Evolutionary conservation across 768 basidiomycete genomes (phyloP).

Genomic region (Boletus rubropictus): DNA sequence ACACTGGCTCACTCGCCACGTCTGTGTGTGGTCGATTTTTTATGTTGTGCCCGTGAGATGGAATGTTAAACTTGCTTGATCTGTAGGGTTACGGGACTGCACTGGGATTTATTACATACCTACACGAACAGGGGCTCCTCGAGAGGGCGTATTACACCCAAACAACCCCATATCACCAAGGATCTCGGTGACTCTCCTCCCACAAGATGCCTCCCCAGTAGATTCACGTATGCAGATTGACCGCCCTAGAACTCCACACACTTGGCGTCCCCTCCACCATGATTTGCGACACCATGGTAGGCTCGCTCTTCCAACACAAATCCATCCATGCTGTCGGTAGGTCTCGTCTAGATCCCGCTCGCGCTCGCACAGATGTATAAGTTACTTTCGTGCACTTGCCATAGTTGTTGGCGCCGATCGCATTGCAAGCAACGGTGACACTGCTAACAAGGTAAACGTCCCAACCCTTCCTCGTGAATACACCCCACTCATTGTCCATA

Average conservation of each 20-base stretch:
- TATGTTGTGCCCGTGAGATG: constrained; percentile 1
- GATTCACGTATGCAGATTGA: constrained; percentile 49
- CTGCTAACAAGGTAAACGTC: constrained; percentile 78
- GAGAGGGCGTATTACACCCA: constrained; percentile 88
- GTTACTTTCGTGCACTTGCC: background rate
- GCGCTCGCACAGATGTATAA: background rate
- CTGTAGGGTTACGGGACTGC: constrained; percentile 93
- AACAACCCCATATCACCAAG: constrained; percentile 92
- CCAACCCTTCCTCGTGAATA: background rate
- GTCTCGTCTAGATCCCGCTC: background rate
- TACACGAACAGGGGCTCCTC: constrained; percentile 73
- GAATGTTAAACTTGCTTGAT: background rate
- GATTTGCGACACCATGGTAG: constrained; percentile 98
- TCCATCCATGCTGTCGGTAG: constrained; percentile 75
- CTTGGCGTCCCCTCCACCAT: constrained; percentile 82
- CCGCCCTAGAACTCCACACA: constrained; percentile 82
- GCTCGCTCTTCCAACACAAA: constrained; percentile 86
- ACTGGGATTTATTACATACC: constrained; percentile 85
- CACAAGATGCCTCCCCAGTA: background rate
- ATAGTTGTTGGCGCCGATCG: constrained; percentile 83
- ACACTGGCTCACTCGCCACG: constrained; percentile 94
- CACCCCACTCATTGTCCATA: background rate
- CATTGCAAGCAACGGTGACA: constrained; percentile 90
- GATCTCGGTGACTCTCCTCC: constrained; percentile 51
- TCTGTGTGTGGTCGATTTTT: constrained; percentile 46